phyloP scores from a whole-genome alignment of 2,329 filamentous ascomycete genomes.

The Diaporthe sp. region DNA sequence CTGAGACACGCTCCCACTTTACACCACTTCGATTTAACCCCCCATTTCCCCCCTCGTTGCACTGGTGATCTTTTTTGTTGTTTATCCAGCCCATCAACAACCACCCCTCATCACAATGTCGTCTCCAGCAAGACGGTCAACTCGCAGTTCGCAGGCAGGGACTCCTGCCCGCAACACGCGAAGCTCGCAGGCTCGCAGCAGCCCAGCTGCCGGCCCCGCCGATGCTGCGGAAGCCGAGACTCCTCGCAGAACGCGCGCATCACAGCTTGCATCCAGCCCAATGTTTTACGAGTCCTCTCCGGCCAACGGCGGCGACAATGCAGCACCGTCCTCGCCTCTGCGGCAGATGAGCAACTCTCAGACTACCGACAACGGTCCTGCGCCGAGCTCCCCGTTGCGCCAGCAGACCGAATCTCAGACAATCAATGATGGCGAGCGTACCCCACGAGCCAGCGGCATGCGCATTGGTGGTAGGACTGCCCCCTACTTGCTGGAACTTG shows the following conservation, averaged over 20 bases:
- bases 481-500: no score
- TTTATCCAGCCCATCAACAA: slow-evolving; percentile 22
- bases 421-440: slow-evolving; percentile 72
- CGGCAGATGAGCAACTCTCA: slow-evolving; percentile 70
- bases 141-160: slow-evolving; percentile 67
- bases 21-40: neutral
- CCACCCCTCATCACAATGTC: slow-evolving; percentile 64
- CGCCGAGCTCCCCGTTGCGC: slow-evolving; percentile 71
- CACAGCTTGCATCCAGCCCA: slow-evolving; percentile 80
- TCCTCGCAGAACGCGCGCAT: slow-evolving; percentile 56
- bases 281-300: slow-evolving; percentile 78
- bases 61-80: slow-evolving; percentile 10
- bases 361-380: slow-evolving; percentile 58
- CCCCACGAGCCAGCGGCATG: slow-evolving; percentile 75
- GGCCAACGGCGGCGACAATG: slow-evolving; percentile 50
- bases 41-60: neutral
- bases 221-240: slow-evolving; percentile 34
- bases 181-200: slow-evolving; percentile 50
- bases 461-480: slow-evolving; percentile 72
- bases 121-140: slow-evolving; percentile 69
- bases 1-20: slow-evolving; percentile 14
- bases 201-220: slow-evolving; percentile 46
- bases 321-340: slow-evolving; percentile 64
- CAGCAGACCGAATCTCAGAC: slow-evolving; percentile 72
- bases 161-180: slow-evolving; percentile 57